Conservation (phyloP, 352 stramenopile species). For the Phytophthora hybrid region DNA sequence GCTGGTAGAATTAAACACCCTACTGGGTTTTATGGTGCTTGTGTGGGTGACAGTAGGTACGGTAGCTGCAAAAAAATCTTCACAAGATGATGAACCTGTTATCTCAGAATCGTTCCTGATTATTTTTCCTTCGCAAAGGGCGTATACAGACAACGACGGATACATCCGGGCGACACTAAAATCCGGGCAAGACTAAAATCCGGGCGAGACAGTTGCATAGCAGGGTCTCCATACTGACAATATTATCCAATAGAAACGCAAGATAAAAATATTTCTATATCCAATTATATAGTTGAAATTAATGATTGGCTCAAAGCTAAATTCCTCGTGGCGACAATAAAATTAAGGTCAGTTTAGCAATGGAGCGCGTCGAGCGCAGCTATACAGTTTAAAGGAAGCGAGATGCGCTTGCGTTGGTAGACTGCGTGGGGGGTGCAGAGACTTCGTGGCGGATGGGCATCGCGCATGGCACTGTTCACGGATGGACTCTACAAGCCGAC, state of each 20-base stretch:
- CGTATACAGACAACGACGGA: not conserved
- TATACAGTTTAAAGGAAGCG: not conserved
- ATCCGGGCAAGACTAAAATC: too few species aligned
- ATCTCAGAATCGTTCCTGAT: too few species aligned
- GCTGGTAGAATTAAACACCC: too few species aligned
- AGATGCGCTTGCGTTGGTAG: not conserved
- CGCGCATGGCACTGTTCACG: too few species aligned
- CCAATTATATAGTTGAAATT: not conserved
- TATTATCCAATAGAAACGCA: not conserved
- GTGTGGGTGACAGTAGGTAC: too few species aligned
- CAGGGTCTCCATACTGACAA: not conserved
- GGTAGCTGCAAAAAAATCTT: too few species aligned
- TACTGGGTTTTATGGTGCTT: too few species aligned
- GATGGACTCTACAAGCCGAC: too few species aligned
- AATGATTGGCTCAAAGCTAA: not conserved
- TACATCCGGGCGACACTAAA: not conserved
- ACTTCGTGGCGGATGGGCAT: too few species aligned
- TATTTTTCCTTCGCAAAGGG: too few species aligned
- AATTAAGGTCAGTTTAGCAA: not conserved
- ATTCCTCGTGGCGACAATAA: not conserved
- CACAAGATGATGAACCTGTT: too few species aligned
- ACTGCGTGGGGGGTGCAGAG: too few species aligned
- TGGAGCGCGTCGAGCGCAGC: not conserved
- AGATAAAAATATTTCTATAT: not conserved
- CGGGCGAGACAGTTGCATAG: not conserved